A percentile compares a stretch with the other conserved stretches of the same genome.
Evolutionary conservation across 306 rosid species (phyloP).

Genomic region (Rosa lucieae): DNA sequence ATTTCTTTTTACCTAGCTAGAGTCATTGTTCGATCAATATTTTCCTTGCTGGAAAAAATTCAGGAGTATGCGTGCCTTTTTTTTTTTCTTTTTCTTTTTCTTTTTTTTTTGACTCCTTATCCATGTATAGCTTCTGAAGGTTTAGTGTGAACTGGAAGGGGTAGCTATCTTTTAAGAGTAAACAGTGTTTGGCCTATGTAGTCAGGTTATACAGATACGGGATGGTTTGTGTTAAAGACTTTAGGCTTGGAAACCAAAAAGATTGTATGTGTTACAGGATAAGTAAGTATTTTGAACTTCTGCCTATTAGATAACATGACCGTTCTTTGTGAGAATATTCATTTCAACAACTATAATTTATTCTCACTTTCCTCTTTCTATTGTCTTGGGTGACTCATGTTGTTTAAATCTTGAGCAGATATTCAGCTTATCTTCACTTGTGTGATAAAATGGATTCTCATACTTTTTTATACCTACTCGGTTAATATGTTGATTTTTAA

Average conservation of each 20-base stretch:
- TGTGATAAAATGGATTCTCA: not conserved
- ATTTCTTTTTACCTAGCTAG: too few species aligned
- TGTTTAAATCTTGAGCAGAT: not conserved
- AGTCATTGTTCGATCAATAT: too few species aligned
- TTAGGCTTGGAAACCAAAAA: not conserved
- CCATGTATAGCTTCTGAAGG: not conserved
- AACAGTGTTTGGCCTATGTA: not conserved
- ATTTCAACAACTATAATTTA: not conserved
- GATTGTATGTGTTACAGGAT: not conserved
- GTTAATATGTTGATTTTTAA: too few species aligned
- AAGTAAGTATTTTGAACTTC: not conserved
- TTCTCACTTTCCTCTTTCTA: not conserved
- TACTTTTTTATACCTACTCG: too few species aligned
- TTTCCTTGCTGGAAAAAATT: too few species aligned
- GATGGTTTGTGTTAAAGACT: not conserved
- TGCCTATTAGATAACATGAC: not conserved
- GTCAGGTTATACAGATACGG: not conserved
- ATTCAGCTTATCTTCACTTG: not conserved
- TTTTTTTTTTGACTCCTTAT: not conserved
- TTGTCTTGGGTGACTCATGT: not conserved
- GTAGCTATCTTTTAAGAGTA: not conserved
- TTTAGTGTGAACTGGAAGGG: not conserved
- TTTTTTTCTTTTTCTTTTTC: not conserved
- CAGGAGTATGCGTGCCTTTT: too few species aligned
- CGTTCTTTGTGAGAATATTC: not conserved